Percentiles rank a stretch among this genome's conserved stretches.
phyloP scores from a whole-genome alignment of 2,329 filamentous ascomycete genomes.

The Thielaviopsis musarum region DNA sequence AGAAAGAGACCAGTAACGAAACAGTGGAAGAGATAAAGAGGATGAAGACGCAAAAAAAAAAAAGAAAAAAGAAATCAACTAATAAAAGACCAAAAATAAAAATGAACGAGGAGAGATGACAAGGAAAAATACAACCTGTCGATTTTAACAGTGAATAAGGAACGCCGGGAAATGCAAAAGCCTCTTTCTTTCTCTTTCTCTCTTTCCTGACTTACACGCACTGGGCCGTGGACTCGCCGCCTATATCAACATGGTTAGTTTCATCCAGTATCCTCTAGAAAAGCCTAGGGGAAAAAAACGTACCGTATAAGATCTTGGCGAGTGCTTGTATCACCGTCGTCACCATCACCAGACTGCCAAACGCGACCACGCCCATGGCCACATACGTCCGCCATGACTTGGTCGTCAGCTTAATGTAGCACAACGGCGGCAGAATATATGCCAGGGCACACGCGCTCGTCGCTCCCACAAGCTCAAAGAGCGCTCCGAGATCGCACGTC shows the following conservation, averaged over 20 bases:
- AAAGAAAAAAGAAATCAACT: background rate
- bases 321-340: slow-evolving; percentile 63
- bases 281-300: slow-evolving; percentile 13
- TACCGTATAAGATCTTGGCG: slow-evolving; percentile 44
- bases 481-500: slow-evolving; percentile 83
- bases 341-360: slow-evolving; percentile 64
- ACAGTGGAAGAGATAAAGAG: background rate
- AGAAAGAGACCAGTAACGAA: background rate
- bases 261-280: background rate
- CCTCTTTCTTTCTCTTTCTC: background rate
- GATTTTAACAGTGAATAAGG: background rate
- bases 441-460: slow-evolving; percentile 88
- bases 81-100: background rate
- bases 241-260: background rate
- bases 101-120: background rate
- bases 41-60: background rate
- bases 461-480: slow-evolving; percentile 91
- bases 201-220: slow-evolving; percentile 1
- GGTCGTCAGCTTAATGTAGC: slow-evolving; percentile 83
- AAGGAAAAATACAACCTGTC: background rate
- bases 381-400: slow-evolving; percentile 57
- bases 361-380: slow-evolving; percentile 54
- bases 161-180: slow-evolving; percentile 5
- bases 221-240: slow-evolving; percentile 3
- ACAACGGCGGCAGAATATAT: slow-evolving; percentile 87